These are phyloP conservation scores for Firmiana major DNA, from an alignment of 345 rosid species.

Conservation along the genomic window DNA sequence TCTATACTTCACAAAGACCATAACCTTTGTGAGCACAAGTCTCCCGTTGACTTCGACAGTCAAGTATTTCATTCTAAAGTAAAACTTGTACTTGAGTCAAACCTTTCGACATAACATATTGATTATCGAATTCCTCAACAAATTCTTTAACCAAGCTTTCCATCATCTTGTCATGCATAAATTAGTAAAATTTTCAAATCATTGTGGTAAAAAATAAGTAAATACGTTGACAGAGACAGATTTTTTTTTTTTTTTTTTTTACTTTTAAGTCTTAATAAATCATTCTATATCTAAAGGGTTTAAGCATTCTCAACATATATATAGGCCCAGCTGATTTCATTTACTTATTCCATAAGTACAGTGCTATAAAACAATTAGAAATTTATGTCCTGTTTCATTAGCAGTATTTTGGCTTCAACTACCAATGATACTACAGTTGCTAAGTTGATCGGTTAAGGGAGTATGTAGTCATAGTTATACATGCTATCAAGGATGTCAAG, in stretches of 20 bases:
- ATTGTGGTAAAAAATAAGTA: not conserved
- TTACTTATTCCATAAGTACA: not conserved
- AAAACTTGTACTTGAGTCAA: not conserved
- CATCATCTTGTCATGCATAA: not conserved
- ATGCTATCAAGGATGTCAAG: not conserved
- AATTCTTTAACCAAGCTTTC: not conserved
- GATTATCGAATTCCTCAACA: not conserved
- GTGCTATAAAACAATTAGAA: not conserved
- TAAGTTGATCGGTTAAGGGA: not conserved
- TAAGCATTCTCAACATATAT: not conserved
- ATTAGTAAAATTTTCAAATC: not conserved
- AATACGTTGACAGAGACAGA: not conserved
- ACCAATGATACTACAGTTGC: not conserved
- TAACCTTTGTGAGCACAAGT: not conserved
- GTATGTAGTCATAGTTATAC: not conserved
- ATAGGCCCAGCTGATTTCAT: not conserved
- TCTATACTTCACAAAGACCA: not conserved
- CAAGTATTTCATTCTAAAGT: not conserved
- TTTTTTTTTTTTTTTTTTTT: not conserved
- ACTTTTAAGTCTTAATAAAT: not conserved
- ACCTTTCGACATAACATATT: not conserved
- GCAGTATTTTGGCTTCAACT: not conserved
- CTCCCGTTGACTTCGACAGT: not conserved
- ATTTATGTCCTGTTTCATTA: not conserved
- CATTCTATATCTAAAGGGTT: not conserved